A percentile compares a stretch with the other conserved stretches of the same genome.
Conservation (phyloP, 148 eudicot species). For the Mesembryanthemum crystallinum region DNA sequence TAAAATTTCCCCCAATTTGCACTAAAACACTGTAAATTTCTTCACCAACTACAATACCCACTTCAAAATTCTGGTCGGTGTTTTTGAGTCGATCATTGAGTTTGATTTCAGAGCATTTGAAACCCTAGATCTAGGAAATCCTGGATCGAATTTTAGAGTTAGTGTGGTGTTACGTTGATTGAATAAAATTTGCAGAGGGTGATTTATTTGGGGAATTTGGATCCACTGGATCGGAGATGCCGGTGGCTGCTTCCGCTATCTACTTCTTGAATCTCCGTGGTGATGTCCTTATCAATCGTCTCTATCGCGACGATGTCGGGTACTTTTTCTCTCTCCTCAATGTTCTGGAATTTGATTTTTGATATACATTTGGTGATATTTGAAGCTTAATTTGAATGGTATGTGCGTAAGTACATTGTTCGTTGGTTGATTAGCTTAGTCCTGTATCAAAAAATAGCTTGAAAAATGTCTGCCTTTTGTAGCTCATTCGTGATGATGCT, state of each 20-base stretch:
- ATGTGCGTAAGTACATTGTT: not conserved
- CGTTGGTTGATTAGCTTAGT: not conserved
- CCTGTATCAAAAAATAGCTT: not conserved
- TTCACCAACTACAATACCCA: not conserved
- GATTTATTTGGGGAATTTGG: constrained; percentile 16
- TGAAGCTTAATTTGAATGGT: not conserved
- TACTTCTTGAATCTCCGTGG: constrained; percentile 97
- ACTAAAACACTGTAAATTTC: not conserved
- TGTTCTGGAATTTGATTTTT: not conserved
- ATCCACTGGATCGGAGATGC: constrained; percentile 59
- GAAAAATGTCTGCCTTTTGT: not conserved
- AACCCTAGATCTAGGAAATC: constrained; percentile 35
- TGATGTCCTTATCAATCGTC: constrained; percentile 99
- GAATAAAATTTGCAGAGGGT: not conserved
- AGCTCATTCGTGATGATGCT: not conserved
- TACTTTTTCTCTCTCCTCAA: constrained; percentile 21
- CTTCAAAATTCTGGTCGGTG: not conserved
- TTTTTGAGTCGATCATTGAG: not conserved
- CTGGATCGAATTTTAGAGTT: constrained; percentile 8
- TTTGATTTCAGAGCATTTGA: not conserved
- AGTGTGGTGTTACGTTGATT: not conserved
- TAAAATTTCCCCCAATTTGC: not conserved
- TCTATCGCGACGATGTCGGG: constrained; percentile 98
- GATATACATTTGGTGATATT: not conserved
- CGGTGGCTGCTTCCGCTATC: constrained; percentile 94